Evolutionary conservation across 1,284 basidiomycete species (phyloP), one percentile per base, ranked within the genome.

Genomic region (Trichosporon coremiiforme): DNA sequence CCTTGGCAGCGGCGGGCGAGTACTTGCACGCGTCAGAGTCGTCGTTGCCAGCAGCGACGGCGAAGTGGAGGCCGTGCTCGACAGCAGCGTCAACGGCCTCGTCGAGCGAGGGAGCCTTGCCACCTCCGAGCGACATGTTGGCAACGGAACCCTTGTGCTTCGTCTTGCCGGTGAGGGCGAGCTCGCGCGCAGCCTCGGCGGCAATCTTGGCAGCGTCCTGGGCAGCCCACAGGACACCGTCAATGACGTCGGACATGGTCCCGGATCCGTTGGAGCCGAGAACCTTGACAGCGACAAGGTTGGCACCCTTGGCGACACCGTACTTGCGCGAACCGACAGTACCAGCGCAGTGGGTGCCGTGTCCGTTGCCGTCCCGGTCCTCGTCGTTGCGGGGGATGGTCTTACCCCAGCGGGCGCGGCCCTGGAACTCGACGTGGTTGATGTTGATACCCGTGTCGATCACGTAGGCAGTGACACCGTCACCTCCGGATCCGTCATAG

Each of bases 91-190:
- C 90, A 73, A 99, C 94, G 65, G 91, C 89, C 47, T 88, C 87
- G 78, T 99, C 94, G 69, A 98, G 88, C 60, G 92, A 88, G 53
- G 86, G 87, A n/a, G 93, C 94, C 86, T 95, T 96, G 76, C 93
- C 93, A 79, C 96, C 96, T 75, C 96, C 96, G 68, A 99, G 90
- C 81, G 91, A 93, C 96, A 99, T 98, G 88, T 96, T 98, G 72
- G 93, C 94, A 75, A 98, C 95, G 50, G 95, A 96, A 47, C 96
- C 96, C 86, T 95, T 95, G 87, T 93, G 90, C 71, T 85, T 86
- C 73, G 90, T 90, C 80, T 87, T 88, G 68, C 90, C 89, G n/a
- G 87, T 88, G 66, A 82, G 85, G 69, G 85, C 87, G 76, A 89
- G 82, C 83, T 94, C 90, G 15, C 87, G 87, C 22, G 85, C 86